phyloP scores from a whole-genome alignment of 371 early-diverging fungal species.

The Rhizopus sp. region DNA sequence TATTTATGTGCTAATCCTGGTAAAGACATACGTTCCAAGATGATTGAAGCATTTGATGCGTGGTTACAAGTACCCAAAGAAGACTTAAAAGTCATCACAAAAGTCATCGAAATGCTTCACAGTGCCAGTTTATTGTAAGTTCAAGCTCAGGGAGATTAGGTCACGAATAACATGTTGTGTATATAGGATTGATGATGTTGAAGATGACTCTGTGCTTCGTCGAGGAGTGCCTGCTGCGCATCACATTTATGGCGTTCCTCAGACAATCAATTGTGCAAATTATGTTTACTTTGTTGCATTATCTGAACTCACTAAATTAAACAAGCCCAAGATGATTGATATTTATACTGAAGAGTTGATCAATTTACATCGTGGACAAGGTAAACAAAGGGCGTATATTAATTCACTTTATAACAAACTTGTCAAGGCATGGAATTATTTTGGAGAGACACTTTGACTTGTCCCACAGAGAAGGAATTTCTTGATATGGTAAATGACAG shows the following conservation, averaged over 20 bases:
- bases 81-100: constrained; percentile 72
- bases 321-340: constrained; percentile 66
- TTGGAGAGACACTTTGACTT: constrained; percentile 70
- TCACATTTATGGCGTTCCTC: constrained; percentile 88
- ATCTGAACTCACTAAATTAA: constrained; percentile 70
- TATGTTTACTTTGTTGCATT: constrained; percentile 94
- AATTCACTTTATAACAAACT: not conserved
- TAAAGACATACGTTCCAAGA: constrained; percentile 87
- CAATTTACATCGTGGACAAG: constrained; percentile 93
- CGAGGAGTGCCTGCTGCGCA: constrained; percentile 96
- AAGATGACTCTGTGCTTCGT: constrained; percentile 88
- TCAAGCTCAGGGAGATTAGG: not conserved
- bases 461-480: constrained; percentile 86
- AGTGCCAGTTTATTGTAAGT: constrained; percentile 88
- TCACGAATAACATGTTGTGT: not conserved
- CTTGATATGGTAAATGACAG: constrained; percentile 91
- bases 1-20: constrained; percentile 88
- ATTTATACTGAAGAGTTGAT: constrained; percentile 91
- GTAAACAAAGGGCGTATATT: constrained; percentile 81
- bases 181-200: constrained; percentile 90
- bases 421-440: constrained; percentile 78
- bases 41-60: constrained; percentile 87
- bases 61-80: constrained; percentile 84
- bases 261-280: constrained; percentile 94
- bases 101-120: constrained; percentile 93